Evolutionary conservation across 2,329 filamentous ascomycete genomes (phyloP).

Genomic region (Xylaria hypoxylon): DNA sequence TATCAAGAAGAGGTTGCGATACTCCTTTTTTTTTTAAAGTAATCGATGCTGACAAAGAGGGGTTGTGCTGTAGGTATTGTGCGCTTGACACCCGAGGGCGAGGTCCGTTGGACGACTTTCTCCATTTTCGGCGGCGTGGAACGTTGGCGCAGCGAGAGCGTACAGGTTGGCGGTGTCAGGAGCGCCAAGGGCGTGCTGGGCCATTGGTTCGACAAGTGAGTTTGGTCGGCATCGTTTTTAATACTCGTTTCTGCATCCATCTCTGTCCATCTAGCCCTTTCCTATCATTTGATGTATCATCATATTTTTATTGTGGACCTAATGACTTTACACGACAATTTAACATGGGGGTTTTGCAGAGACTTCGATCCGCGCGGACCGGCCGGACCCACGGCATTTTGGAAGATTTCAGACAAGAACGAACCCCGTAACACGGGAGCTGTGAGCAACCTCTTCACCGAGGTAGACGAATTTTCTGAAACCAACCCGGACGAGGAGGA

Average conservation of each 20-base stretch:
- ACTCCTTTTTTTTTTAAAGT: constrained; percentile 13
- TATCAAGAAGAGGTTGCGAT: constrained; percentile 1
- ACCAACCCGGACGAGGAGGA: constrained; percentile 11
- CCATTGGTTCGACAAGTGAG: constrained; percentile 81
- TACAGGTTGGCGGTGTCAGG: constrained; percentile 76
- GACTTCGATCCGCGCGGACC: constrained; percentile 76
- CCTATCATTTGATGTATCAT: background rate
- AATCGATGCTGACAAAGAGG: constrained; percentile 22
- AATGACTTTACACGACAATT: background rate
- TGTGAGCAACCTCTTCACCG: constrained; percentile 12
- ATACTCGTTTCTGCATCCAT: too few relatives aligned
- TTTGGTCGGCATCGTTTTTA: constrained; percentile 17
- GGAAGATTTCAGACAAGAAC: constrained; percentile 73
- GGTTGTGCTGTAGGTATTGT: constrained; percentile 64
- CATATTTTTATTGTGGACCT: background rate
- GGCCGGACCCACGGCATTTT: constrained; percentile 80
- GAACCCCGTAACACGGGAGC: background rate
- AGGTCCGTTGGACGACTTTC: constrained; percentile 79
- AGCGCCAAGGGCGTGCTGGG: constrained; percentile 77
- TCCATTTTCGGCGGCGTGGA: constrained; percentile 73
- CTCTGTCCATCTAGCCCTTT: background rate
- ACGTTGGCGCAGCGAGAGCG: constrained; percentile 80
- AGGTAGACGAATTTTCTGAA: constrained; percentile 21
- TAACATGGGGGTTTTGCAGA: constrained; percentile 50
- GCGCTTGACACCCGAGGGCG: constrained; percentile 73